Conservation (phyloP, 371 early-diverging fungal species). For the Blakeslea trispora region DNA sequence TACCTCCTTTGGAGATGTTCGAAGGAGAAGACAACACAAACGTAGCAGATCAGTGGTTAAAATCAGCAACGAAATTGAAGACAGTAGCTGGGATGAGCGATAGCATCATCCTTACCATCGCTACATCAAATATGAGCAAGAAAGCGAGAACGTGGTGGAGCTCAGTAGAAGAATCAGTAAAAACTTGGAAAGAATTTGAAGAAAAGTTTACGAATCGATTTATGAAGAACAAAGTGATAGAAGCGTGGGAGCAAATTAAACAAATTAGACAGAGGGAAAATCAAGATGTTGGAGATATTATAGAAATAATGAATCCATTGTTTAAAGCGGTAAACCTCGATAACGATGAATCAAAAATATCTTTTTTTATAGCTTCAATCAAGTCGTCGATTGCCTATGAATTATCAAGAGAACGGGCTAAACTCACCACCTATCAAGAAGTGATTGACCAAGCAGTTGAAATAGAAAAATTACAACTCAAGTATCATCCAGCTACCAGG, state of each 20-base stretch:
- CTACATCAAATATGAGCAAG: neutral
- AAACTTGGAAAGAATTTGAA: neutral
- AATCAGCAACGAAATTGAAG: neutral
- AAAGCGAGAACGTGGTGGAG: neutral
- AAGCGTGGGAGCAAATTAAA: neutral
- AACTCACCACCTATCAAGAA: neutral
- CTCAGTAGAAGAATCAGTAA: neutral
- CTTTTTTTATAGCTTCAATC: neutral
- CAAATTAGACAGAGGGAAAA: neutral
- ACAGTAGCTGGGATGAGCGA: neutral
- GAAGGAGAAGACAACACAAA: neutral
- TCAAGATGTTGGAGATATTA: neutral
- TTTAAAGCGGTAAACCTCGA: neutral
- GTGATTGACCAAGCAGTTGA: neutral
- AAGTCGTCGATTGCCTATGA: neutral
- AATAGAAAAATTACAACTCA: neutral
- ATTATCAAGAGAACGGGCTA: neutral
- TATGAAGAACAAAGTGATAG: neutral
- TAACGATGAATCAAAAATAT: neutral
- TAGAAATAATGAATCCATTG: neutral
- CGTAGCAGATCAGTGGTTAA: neutral
- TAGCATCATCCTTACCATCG: neutral
- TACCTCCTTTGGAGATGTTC: neutral
- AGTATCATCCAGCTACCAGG: neutral
- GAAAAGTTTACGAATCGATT: neutral